phyloP scores from a whole-genome alignment of 352 stramenopile species.

The Phytophthora litchii region DNA sequence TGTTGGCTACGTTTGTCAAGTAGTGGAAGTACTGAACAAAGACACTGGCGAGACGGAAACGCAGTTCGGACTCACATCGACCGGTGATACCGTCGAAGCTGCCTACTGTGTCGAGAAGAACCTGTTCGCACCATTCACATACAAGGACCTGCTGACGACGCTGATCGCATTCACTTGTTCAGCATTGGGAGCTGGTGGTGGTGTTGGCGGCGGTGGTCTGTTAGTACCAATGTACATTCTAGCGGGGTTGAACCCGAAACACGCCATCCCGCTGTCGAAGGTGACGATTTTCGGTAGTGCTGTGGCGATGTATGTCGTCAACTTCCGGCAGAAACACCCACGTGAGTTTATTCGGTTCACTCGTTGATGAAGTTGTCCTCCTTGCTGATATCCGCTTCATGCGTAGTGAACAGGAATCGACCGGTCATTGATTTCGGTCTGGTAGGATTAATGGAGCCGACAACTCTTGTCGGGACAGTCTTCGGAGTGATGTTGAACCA shows the following conservation, averaged over 20 bases:
- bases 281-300: conserved; percentile 96
- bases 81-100: conserved; percentile 36
- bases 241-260: conserved; percentile 89
- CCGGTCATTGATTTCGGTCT: conserved; percentile 97
- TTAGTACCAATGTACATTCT: conserved; percentile 97
- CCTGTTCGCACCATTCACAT: conserved; percentile 70
- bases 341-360: conserved; percentile 35
- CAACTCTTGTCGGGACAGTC: conserved; percentile 76
- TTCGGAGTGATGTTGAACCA: conserved; percentile 83
- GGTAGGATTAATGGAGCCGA: conserved; percentile 97
- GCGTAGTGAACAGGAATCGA: conserved; percentile 76
- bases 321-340: conserved; percentile 92
- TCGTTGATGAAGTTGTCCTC: neutral
- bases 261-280: conserved; percentile 97
- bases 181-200: conserved; percentile 88
- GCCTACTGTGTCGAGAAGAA: conserved; percentile 84
- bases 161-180: conserved; percentile 76
- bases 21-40: conserved; percentile 36
- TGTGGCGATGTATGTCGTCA: conserved; percentile 94
- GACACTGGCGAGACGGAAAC: conserved; percentile 36
- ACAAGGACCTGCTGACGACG: conserved; percentile 64
- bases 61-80: conserved; percentile 34
- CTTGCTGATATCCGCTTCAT: neutral
- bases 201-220: conserved; percentile 93
- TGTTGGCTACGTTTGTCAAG: conserved; percentile 53